phyloP scores from a whole-genome alignment of 768 basidiomycete species.

The Antrodiella citrinella region DNA sequence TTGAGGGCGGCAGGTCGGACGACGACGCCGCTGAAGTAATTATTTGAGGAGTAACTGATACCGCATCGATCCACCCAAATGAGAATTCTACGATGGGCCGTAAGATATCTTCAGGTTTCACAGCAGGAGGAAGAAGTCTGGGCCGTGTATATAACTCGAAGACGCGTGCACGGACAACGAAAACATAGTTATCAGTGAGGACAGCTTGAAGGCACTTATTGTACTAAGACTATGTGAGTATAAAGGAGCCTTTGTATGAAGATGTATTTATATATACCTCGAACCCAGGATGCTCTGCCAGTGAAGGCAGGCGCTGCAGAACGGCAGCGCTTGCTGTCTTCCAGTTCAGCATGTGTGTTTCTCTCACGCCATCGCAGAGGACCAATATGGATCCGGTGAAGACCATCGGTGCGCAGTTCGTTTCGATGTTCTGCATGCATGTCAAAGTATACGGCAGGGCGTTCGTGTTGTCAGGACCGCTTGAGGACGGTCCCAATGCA shows the following conservation, averaged over 20 bases:
- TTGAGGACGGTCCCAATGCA: slow-evolving; percentile 14
- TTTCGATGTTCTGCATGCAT: slow-evolving; percentile 19
- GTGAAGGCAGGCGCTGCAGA: slow-evolving; percentile 28
- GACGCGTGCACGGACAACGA: slow-evolving; percentile 54
- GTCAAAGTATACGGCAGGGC: slow-evolving; percentile 1
- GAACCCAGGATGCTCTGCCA: slow-evolving; percentile 9
- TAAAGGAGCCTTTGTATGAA: too few relatives aligned
- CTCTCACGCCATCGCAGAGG: slow-evolving; percentile 42
- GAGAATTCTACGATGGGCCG: slow-evolving; percentile 35
- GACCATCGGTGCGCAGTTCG: slow-evolving; percentile 37
- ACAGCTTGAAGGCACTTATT: slow-evolving; percentile 48
- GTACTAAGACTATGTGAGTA: too few relatives aligned
- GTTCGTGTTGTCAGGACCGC: too few relatives aligned
- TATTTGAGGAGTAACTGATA: slow-evolving; percentile 28
- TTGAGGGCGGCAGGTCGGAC: slow-evolving; percentile 3
- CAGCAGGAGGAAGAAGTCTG: slow-evolving; percentile 20
- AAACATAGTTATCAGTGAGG: slow-evolving; percentile 36
- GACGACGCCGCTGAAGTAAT: neutral
- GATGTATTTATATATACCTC: neutral
- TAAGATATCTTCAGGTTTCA: slow-evolving; percentile 20
- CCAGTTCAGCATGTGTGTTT: slow-evolving; percentile 53
- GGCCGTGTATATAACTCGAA: slow-evolving; percentile 49
- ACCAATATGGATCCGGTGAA: slow-evolving; percentile 46
- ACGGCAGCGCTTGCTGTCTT: slow-evolving; percentile 36
- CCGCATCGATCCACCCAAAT: slow-evolving; percentile 64